These are phyloP conservation scores for Pyrenophora tritici-repentis DNA, from an alignment of 2,329 filamentous ascomycete species.

Conservation along the genomic window DNA sequence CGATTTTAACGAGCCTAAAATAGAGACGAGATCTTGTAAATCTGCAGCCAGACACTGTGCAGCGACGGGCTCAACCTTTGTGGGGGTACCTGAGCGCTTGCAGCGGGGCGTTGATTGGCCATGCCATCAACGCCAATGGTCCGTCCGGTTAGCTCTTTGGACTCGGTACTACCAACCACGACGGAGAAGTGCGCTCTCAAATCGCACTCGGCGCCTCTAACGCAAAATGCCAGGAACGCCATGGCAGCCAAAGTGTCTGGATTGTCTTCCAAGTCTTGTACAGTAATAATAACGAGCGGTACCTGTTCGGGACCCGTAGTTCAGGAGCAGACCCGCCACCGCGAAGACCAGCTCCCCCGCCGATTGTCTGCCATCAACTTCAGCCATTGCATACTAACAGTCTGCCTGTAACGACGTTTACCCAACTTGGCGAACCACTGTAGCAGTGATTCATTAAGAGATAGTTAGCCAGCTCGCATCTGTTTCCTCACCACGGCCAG, in stretches of 20 bases:
- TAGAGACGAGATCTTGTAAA: conserved; percentile 30
- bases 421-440: conserved; percentile 7
- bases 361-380: conserved; percentile 20
- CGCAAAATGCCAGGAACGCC: conserved; percentile 22
- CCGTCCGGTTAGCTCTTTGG: conserved; percentile 1
- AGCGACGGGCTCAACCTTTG: conserved; percentile 22
- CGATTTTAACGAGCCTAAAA: conserved; percentile 26
- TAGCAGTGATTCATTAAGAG: conserved; percentile 12
- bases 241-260: neutral
- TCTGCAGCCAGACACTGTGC: conserved; percentile 27
- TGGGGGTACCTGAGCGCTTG: conserved; percentile 38
- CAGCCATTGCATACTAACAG: conserved; percentile 20
- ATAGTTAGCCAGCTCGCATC: conserved; percentile 12
- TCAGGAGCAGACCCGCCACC: conserved; percentile 20
- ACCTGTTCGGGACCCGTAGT: conserved; percentile 5
- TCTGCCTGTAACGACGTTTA: conserved; percentile 22
- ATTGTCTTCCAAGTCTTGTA: no score
- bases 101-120: conserved; percentile 33
- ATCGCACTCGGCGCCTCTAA: conserved; percentile 37
- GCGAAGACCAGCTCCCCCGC: conserved; percentile 18
- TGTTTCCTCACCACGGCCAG: conserved; percentile 14
- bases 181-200: conserved; percentile 30
- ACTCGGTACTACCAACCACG: conserved; percentile 42
- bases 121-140: conserved; percentile 21
- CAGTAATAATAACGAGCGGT: no score